Conservation (phyloP, 2,329 filamentous ascomycete species). For the Calonectria henricotiae region DNA sequence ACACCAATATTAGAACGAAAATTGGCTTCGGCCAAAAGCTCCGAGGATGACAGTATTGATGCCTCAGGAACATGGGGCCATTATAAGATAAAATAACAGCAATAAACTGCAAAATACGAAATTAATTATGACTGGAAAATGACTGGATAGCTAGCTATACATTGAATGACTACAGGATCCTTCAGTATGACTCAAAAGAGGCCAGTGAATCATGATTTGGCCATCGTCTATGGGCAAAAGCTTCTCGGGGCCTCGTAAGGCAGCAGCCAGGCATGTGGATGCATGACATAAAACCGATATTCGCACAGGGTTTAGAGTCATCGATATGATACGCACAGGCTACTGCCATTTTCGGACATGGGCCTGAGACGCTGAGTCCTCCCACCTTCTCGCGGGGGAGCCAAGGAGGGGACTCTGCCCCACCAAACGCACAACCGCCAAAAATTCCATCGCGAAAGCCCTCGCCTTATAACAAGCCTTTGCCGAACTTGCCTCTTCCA, state of each 20-base stretch:
- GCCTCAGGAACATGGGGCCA: conserved; percentile 45
- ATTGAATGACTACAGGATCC: not conserved
- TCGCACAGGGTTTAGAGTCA: conserved; percentile 36
- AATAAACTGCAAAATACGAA: not conserved
- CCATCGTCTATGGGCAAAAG: conserved; percentile 8
- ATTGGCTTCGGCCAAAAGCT: conserved; percentile 33
- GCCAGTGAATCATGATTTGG: conserved; percentile 5
- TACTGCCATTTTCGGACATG: conserved; percentile 38
- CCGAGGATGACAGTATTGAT: conserved; percentile 43
- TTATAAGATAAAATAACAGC: not conserved
- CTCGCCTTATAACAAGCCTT: conserved; percentile 55
- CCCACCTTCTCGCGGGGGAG: conserved; percentile 37
- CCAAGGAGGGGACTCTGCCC: conserved; percentile 55
- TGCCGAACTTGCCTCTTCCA: conserved; percentile 53
- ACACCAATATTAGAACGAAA: conserved; percentile 34
- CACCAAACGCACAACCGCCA: conserved; percentile 66
- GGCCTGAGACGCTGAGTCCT: conserved; percentile 32
- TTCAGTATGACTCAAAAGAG: conserved; percentile 1
- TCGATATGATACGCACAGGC: conserved; percentile 28
- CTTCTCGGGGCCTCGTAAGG: conserved; percentile 7
- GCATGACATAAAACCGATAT: conserved; percentile 29
- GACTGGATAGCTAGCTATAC: not conserved
- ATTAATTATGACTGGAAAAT: conserved; percentile 40
- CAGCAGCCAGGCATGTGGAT: conserved; percentile 23
- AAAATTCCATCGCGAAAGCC: conserved; percentile 61